Conservation (phyloP, 495 filamentous ascomycete species). For the Umbilicaria muhlenbergii region DNA sequence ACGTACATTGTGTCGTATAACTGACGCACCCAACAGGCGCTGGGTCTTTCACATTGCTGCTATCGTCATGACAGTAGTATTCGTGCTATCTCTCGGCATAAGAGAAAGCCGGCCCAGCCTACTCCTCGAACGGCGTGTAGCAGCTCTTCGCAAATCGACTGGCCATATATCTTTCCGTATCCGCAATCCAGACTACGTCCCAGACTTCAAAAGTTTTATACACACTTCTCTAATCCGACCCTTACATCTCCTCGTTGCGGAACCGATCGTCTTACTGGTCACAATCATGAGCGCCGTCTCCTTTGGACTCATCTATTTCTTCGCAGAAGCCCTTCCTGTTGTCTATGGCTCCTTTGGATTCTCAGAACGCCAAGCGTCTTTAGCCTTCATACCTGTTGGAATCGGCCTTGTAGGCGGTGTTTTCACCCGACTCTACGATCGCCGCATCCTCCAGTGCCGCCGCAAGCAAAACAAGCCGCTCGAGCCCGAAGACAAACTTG, state of each 20-base stretch:
- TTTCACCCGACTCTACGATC: constrained; percentile 28
- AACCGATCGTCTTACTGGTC: constrained; percentile 33
- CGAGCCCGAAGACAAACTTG: constrained; percentile 34
- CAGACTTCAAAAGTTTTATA: constrained; percentile 22
- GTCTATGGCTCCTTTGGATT: constrained; percentile 31
- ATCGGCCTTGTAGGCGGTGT: constrained; percentile 27
- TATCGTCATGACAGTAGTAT: constrained; percentile 21
- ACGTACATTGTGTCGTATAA: neutral
- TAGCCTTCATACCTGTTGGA: constrained; percentile 30
- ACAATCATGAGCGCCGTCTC: constrained; percentile 29
- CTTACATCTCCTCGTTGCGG: constrained; percentile 28
- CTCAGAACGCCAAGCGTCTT: constrained; percentile 17
- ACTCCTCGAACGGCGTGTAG: constrained; percentile 21
- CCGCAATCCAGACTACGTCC: constrained; percentile 28
- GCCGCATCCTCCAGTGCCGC: constrained; percentile 15
- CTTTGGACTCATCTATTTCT: constrained; percentile 38
- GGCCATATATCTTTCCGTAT: constrained; percentile 13
- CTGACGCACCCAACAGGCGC: constrained; percentile 15
- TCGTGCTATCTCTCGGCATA: constrained; percentile 21
- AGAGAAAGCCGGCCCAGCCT: constrained; percentile 30
- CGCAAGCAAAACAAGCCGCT: constrained; percentile 15
- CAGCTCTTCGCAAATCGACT: constrained; percentile 14
- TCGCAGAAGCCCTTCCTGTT: constrained; percentile 30
- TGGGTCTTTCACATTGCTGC: constrained; percentile 30
- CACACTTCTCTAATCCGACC: constrained; percentile 28